Evolutionary conservation across 306 rosid species (phyloP).

Genomic region (Vicia sativa): DNA sequence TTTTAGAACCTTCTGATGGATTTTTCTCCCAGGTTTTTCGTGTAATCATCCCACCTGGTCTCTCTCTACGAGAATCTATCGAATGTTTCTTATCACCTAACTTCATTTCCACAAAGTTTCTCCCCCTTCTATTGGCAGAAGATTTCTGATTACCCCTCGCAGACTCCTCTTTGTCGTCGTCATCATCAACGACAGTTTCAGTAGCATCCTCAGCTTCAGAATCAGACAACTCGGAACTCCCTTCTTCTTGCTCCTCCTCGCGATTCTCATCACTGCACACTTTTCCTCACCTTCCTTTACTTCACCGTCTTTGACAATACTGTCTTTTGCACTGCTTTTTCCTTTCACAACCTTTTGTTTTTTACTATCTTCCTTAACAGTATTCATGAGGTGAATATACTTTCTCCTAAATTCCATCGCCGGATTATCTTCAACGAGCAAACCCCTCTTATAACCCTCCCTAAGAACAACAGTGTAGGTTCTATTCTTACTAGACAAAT

Average conservation of each 20-base stretch:
- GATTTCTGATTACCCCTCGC: conserved; percentile 28
- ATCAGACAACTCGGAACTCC: conserved; percentile 34
- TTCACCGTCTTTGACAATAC: conserved; percentile 5
- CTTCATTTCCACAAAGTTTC: conserved; percentile 37
- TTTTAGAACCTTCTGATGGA: conserved; percentile 31
- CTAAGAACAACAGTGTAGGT: conserved; percentile 71
- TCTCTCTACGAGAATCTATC: conserved; percentile 41
- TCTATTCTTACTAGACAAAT: conserved; percentile 69
- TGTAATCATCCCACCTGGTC: conserved; percentile 28
- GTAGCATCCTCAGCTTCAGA: conserved; percentile 49
- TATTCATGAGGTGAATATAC: conserved; percentile 72
- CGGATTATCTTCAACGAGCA: conserved; percentile 55
- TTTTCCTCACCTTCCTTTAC: conserved; percentile 28
- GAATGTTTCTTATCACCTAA: conserved; percentile 20
- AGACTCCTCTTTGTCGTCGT: conserved; percentile 39
- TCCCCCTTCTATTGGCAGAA: conserved; percentile 26
- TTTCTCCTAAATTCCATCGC: conserved; percentile 59
- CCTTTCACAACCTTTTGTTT: conserved; percentile 36
- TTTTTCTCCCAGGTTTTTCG: conserved; percentile 26
- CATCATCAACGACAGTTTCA: conserved; percentile 36
- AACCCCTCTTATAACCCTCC: conserved; percentile 84
- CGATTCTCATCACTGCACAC: conserved; percentile 28
- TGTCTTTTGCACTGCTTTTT: conserved; percentile 1
- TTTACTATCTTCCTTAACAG: conserved; percentile 52
- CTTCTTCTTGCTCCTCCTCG: conserved; percentile 43